Evolutionary conservation across 2,329 filamentous ascomycete species (phyloP), one percentile per base, ranked within the genome.

Genomic region (Paecilomyces sp.): DNA sequence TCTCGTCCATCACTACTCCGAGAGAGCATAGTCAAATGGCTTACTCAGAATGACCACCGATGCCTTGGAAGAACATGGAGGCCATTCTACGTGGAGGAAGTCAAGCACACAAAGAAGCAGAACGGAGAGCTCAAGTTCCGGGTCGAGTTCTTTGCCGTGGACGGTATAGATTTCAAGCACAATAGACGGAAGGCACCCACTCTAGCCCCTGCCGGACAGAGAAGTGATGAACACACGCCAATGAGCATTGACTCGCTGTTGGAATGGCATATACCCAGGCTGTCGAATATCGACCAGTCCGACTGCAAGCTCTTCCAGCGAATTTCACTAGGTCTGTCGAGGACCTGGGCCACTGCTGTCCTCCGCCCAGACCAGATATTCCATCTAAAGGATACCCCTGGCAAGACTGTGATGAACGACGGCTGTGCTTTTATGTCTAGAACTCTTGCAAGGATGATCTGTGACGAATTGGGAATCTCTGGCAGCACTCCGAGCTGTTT

Each of bases 381-480:
- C 24, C 66, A 69, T 25, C 58, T 74, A 13, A 60, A 60, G 56
- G 72, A 79, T 60, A 60, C 59, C 25, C 60, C 64, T 7, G 61
- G 59, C 5, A 61, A 65, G 7, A 59, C 66, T 12, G 72, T 78
- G 0, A 80, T 81, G 79, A 79, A 80, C 59, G 79, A 81, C 59
- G 79, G 85, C 1, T 87, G 85, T 63, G 77, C 78, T 5, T 57
- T 73, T 2, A 84, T 87, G 59, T 87, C 85, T 0, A 74, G 78
- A 12, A 74, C 74, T 2, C 77, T 83, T 1, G 82, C 81, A 5
- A 68, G 70, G 34, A 63, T 68, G 9, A 79, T 86, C 8, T 81
- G 79, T 64, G 71, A 77, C 30, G 61, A 59, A 0, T 70, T 80
- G 2, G 78, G 77, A 0, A 71, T 80, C 9, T 64, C 70, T 0